These are phyloP conservation scores for Candida ascalaphidarum DNA, from an alignment of 805 yeast species.

Conservation along the genomic window DNA sequence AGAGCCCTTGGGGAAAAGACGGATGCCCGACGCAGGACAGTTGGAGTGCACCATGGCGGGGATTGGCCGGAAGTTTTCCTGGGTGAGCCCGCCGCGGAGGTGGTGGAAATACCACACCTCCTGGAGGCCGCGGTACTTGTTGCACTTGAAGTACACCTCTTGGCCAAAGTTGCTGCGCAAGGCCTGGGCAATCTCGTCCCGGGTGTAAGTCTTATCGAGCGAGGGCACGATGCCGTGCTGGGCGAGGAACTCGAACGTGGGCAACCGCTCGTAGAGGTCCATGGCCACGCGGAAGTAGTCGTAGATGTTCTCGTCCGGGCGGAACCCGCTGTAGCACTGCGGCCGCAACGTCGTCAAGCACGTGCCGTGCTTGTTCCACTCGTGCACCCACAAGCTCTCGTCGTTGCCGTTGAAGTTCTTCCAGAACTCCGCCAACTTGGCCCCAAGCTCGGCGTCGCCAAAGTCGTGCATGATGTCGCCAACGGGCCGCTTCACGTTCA, in stretches of 20 bases:
- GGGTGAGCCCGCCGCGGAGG: conserved; percentile 12
- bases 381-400: conserved; percentile 31
- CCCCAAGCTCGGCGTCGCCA: conserved; percentile 14
- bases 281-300: conserved; percentile 23
- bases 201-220: conserved; percentile 21
- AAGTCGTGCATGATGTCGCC: conserved; percentile 16
- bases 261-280: conserved; percentile 19
- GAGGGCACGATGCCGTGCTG: conserved; percentile 29
- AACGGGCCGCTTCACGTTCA: conserved; percentile 19
- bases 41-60: conserved; percentile 47
- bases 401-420: conserved; percentile 23
- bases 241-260: conserved; percentile 26
- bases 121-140: conserved; percentile 23
- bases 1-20: conserved; percentile 55
- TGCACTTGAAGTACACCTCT: conserved; percentile 28
- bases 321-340: conserved; percentile 19
- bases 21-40: conserved; percentile 67
- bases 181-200: conserved; percentile 21
- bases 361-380: conserved; percentile 36
- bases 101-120: conserved; percentile 20
- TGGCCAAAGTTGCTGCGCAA: conserved; percentile 22
- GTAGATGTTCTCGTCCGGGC: conserved; percentile 15
- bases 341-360: conserved; percentile 32
- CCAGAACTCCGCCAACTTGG: conserved; percentile 24
- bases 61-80: conserved; percentile 39